phyloP scores from a whole-genome alignment of 495 filamentous ascomycete genomes.

The Amphirosellinia nigrospora region DNA sequence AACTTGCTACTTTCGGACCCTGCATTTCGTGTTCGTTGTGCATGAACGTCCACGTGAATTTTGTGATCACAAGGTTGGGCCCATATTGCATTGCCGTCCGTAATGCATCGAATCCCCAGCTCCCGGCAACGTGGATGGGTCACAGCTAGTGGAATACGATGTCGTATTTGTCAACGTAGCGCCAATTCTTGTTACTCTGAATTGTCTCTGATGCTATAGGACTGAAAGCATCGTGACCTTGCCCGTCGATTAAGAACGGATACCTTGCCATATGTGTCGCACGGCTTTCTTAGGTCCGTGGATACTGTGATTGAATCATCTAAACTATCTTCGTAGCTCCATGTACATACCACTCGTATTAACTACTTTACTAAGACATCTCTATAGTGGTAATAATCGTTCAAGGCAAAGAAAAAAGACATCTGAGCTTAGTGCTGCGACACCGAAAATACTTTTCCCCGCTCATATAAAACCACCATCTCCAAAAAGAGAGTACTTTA shows the following conservation, averaged over 20 bases:
- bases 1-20: not conserved
- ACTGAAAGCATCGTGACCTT: not conserved
- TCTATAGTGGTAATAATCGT: not conserved
- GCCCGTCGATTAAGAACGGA: not conserved
- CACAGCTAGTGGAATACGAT: not conserved
- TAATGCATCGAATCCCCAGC: not conserved
- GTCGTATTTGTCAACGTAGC: not conserved
- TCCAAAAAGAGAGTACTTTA: too few species aligned
- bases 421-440: too few species aligned
- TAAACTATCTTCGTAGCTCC: not conserved
- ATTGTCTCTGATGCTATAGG: not conserved
- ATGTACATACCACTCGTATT: not conserved
- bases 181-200: not conserved
- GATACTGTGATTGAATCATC: too few species aligned
- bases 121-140: not conserved
- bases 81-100: constrained; percentile 20
- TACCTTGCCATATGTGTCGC: not conserved
- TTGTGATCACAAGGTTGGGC: constrained; percentile 4
- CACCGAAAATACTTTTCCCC: too few species aligned
- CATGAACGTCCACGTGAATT: constrained; percentile 17
- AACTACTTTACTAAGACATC: not conserved
- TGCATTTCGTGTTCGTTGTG: constrained; percentile 22
- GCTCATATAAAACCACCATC: too few species aligned
- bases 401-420: not conserved
- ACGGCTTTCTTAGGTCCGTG: not conserved